Conservation (phyloP, 2,329 filamentous ascomycete species). For the Scedosporium minutisporum region DNA sequence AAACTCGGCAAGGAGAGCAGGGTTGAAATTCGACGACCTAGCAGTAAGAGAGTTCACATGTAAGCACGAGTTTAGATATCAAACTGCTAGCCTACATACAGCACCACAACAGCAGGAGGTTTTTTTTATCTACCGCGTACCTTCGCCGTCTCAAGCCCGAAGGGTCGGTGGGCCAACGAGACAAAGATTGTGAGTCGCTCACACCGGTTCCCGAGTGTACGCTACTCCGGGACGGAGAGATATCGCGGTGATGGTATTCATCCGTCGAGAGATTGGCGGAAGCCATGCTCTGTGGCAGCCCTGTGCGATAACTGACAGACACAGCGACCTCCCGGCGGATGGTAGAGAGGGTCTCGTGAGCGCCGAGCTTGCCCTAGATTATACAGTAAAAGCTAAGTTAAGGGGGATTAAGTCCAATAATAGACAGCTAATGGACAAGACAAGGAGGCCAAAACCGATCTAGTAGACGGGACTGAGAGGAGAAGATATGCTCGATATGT, state of each 20-base stretch:
- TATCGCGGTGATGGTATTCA: conserved; percentile 19
- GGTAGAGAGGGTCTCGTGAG: too few relatives aligned
- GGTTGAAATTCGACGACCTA: conserved; percentile 45
- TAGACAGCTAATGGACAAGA: too few relatives aligned
- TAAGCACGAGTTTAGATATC: background rate
- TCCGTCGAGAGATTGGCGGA: too few relatives aligned
- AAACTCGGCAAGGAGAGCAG: conserved; percentile 55
- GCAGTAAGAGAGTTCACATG: background rate
- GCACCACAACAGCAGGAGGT: background rate
- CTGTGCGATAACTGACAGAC: too few relatives aligned
- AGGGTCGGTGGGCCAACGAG: background rate
- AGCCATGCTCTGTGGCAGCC: too few relatives aligned
- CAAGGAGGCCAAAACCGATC: too few relatives aligned
- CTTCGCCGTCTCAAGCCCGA: conserved; percentile 23
- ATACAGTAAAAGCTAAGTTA: too few relatives aligned
- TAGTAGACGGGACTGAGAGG: too few relatives aligned
- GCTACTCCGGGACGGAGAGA: conserved; percentile 31
- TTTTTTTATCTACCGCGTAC: conserved; percentile 13
- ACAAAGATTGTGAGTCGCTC: conserved; percentile 31
- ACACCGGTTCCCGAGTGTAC: conserved; percentile 29
- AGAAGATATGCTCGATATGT: too few relatives aligned
- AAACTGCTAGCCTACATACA: background rate
- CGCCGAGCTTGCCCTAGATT: too few relatives aligned
- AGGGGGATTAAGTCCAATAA: too few relatives aligned
- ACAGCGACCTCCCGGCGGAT: too few relatives aligned